These are phyloP conservation scores for Coemansia sp. DNA, from an alignment of 192 early-diverging fungal genomes.

Conservation along the genomic window DNA sequence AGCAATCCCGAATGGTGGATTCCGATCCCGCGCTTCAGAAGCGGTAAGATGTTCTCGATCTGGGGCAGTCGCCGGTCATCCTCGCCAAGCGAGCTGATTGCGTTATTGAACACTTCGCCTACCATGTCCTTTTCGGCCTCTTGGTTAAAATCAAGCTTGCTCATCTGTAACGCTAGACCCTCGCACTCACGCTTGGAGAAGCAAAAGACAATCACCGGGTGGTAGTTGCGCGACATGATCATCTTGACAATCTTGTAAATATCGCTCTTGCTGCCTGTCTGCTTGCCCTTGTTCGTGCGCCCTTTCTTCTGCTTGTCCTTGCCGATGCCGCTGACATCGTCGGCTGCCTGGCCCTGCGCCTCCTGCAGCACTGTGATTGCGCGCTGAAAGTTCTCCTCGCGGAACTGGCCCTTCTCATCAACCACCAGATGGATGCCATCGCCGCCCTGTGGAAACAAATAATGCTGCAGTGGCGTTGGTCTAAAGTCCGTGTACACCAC, in stretches of 20 bases:
- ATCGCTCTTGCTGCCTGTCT: conserved; percentile 66
- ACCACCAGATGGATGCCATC: conserved; percentile 95
- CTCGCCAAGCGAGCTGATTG: conserved; percentile 79
- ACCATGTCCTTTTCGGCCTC: conserved; percentile 85
- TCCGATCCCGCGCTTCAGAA: conserved; percentile 90
- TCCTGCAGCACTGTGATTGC: conserved; percentile 76
- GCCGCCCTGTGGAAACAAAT: conserved; percentile 87
- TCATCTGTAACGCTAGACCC: conserved; percentile 84
- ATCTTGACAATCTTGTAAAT: conserved; percentile 94
- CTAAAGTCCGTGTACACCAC: conserved; percentile 98
- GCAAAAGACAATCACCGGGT: conserved; percentile 98
- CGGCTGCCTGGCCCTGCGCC: conserved; percentile 61
- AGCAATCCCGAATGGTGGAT: conserved; percentile 96
- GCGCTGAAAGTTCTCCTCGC: conserved; percentile 94
- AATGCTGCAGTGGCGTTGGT: conserved; percentile 96
- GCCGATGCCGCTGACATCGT: conserved; percentile 50
- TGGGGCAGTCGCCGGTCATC: conserved; percentile 90
- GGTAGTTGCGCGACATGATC: conserved; percentile 93
- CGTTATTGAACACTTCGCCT: conserved; percentile 79
- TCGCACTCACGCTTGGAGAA: conserved; percentile 96
- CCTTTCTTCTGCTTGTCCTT: conserved; percentile 57
- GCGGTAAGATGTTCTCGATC: conserved; percentile 88
- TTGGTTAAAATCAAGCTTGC: conserved; percentile 89
- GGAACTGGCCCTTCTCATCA: conserved; percentile 92
- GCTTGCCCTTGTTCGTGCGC: conserved; percentile 60